Conservation (phyloP, 345 rosid species). For the Streptanthus diversifolius region DNA sequence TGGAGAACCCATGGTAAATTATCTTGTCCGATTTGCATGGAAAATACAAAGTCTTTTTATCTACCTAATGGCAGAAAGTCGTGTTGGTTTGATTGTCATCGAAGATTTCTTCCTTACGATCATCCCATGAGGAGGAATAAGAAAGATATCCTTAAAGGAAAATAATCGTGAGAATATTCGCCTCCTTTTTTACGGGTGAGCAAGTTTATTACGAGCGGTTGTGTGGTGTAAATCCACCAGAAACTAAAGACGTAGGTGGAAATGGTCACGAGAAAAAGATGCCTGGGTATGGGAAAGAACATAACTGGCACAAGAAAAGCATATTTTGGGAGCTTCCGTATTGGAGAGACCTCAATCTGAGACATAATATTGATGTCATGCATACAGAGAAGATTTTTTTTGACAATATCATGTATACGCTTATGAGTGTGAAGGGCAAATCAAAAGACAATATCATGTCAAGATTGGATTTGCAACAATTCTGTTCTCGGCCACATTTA, state of each 20-base stretch:
- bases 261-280: neutral
- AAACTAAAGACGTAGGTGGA: neutral
- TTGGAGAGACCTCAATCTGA: neutral
- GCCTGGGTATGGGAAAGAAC: neutral
- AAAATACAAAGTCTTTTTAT: neutral
- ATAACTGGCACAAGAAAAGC: neutral
- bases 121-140: neutral
- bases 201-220: neutral
- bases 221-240: neutral
- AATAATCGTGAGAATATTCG: neutral
- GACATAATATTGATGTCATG: neutral
- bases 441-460: neutral
- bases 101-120: neutral
- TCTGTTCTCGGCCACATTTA: neutral
- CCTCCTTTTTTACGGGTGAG: neutral
- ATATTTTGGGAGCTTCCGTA: neutral
- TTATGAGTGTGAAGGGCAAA: neutral
- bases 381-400: neutral
- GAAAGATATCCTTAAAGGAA: neutral
- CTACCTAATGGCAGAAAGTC: neutral
- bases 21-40: neutral
- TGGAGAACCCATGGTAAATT: neutral
- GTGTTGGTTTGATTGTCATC: neutral
- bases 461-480: neutral
- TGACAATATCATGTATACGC: neutral